Percentiles rank a stretch among this genome's conserved stretches.
These are phyloP conservation scores for Capsicum baccatum DNA, from an alignment of 257 asterid species.

Conservation along the genomic window DNA sequence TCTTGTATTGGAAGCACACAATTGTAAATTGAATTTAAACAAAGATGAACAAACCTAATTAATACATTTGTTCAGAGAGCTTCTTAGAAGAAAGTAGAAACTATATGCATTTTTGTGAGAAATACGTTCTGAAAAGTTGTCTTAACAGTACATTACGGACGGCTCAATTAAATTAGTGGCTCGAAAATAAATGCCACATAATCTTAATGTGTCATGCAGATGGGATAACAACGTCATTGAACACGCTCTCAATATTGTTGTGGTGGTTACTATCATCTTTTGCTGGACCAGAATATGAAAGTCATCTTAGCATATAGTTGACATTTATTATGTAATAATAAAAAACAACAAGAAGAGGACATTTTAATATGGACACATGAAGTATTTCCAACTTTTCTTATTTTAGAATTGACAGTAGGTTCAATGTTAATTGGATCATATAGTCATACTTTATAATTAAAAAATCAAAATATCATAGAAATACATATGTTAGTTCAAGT, in stretches of 20 bases:
- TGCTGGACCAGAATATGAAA: not conserved
- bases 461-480: not conserved
- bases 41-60: too few relatives aligned
- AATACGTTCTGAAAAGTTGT: too few relatives aligned
- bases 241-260: not conserved
- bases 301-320: constrained; percentile 20
- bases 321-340: not conserved
- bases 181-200: not conserved
- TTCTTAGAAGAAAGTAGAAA: too few relatives aligned
- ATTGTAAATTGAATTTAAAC: too few relatives aligned
- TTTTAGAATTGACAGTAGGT: not conserved
- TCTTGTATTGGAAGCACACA: too few relatives aligned
- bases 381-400: not conserved
- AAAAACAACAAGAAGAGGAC: not conserved
- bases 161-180: not conserved
- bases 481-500: not conserved
- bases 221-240: not conserved
- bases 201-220: not conserved
- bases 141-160: too few relatives aligned
- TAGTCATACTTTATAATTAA: not conserved
- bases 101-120: too few relatives aligned
- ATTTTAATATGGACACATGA: not conserved
- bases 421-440: not conserved
- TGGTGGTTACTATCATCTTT: constrained; percentile 14
- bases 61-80: too few relatives aligned